Evolutionary conservation across 2,329 filamentous ascomycete species (phyloP), one percentile per base, ranked within the genome.

Genomic region (Chalaropsis ovoidea): DNA sequence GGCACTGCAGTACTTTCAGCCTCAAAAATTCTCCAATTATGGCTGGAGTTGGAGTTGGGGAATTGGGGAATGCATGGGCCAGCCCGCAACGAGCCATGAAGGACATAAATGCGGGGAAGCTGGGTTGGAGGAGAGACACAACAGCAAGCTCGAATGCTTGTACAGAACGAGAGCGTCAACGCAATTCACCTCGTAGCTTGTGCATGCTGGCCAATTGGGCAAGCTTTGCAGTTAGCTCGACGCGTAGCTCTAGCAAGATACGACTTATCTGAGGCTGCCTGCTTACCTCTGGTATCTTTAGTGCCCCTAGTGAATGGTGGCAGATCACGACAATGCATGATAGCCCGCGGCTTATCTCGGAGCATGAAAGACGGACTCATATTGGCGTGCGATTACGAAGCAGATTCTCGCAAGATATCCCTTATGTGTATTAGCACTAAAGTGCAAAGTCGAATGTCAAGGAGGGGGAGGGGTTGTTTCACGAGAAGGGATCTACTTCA

Each of bases 401-500:
- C 13, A 3, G 5, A 31, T 35, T 8, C 6, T n/a, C 27, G 27
- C 54, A 17, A 39, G 5, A 19, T 19, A n/a, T 31, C 54, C 17
- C 54, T 19, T 17, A 8, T 39, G 10, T 19, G 27, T 35, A 17
- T 52, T 45, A 42, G 22, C 19, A 56, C 5, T 43, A 43, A 39
- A 4, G 19, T 24, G 49, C 35, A 24, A 17, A 39, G 17, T 45
- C 22, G 41, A 35, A 41, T 8, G 62, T 58, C 17, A 62, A 24
- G 56, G 13, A 24, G 56, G 13, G 63, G 24, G 54, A 39, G 27
- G 15, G 39, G n/a, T 24, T 45, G 43, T 62, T 62, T 47, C 19
- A 31, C n/a, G 43, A 43, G 41, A 39, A 62, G 60, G 60, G 42
- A 43, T 62, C 39, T 42, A 62, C 13, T 62, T 27, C 22, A 62